These are phyloP conservation scores for Albifimbria verrucaria DNA, from an alignment of 2,329 filamentous ascomycete species.

Conservation along the genomic window DNA sequence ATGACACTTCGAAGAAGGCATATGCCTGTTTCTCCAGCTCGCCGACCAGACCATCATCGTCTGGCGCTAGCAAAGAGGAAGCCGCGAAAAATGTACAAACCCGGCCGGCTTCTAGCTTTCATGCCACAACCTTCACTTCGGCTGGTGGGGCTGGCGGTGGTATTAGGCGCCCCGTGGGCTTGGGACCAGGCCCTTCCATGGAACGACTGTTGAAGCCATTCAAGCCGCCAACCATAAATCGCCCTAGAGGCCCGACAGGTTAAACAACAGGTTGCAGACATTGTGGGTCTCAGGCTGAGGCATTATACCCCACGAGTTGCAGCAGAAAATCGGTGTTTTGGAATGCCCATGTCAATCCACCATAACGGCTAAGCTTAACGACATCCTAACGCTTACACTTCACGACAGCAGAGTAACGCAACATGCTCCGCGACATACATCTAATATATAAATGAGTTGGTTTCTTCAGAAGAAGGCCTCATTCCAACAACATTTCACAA, in stretches of 20 bases:
- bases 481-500: too few species aligned
- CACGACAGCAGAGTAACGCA: conserved; percentile 2
- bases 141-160: conserved; percentile 28
- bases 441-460: not conserved
- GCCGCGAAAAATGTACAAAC: conserved; percentile 22
- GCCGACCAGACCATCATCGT: conserved; percentile 33
- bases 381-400: conserved; percentile 1
- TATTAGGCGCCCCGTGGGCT: conserved; percentile 41
- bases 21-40: conserved; percentile 61
- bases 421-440: not conserved
- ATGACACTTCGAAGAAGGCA: conserved; percentile 31
- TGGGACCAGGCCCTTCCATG: conserved; percentile 46
- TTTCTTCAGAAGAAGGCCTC: too few species aligned
- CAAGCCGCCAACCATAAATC: conserved; percentile 53
- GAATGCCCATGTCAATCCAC: not conserved
- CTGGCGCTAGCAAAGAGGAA: conserved; percentile 16
- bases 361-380: conserved; percentile 22
- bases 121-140: conserved; percentile 47
- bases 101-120: conserved; percentile 41
- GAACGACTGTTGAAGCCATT: conserved; percentile 53
- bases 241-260: conserved; percentile 24
- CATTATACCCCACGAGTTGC: conserved; percentile 1
- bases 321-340: conserved; percentile 3
- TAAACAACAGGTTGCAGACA: not conserved
- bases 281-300: not conserved